These are phyloP conservation scores for Gynandropsis gynandra DNA, from an alignment of 345 rosid genomes.

Conservation along the genomic window DNA sequence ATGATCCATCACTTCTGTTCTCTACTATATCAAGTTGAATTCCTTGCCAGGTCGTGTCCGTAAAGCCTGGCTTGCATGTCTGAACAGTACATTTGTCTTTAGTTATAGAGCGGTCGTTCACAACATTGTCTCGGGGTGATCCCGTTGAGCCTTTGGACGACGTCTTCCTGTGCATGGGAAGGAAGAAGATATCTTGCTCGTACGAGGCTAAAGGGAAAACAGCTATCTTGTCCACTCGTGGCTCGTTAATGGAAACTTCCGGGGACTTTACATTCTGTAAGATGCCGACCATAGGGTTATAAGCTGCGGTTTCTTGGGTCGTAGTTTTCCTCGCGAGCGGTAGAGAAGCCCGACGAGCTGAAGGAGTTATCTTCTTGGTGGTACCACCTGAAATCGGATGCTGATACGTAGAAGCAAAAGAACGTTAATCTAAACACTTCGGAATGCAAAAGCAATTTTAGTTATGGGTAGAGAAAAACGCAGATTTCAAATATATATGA, in stretches of 20 bases:
- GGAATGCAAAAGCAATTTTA: no score
- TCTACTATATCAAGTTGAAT: constrained; percentile 45
- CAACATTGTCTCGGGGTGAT: constrained; percentile 32
- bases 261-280: constrained; percentile 55
- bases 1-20: constrained; percentile 40
- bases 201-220: constrained; percentile 77
- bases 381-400: constrained; percentile 33
- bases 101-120: constrained; percentile 49
- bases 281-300: constrained; percentile 34
- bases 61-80: constrained; percentile 19
- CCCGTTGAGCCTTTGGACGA: constrained; percentile 49
- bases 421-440: no score
- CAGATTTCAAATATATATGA: no score
- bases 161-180: constrained; percentile 25
- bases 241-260: constrained; percentile 80
- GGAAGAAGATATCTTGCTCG: constrained; percentile 40
- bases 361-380: constrained; percentile 28
- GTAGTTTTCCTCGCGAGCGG: constrained; percentile 36
- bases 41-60: constrained; percentile 49
- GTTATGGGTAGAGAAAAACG: no score
- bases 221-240: constrained; percentile 76
- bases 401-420: constrained; percentile 33
- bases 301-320: constrained; percentile 14
- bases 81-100: constrained; percentile 82
- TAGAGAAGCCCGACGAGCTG: constrained; percentile 67